Evolutionary conservation across 2,329 filamentous ascomycete genomes (phyloP).

Genomic region (Paracamarosporium sp.): DNA sequence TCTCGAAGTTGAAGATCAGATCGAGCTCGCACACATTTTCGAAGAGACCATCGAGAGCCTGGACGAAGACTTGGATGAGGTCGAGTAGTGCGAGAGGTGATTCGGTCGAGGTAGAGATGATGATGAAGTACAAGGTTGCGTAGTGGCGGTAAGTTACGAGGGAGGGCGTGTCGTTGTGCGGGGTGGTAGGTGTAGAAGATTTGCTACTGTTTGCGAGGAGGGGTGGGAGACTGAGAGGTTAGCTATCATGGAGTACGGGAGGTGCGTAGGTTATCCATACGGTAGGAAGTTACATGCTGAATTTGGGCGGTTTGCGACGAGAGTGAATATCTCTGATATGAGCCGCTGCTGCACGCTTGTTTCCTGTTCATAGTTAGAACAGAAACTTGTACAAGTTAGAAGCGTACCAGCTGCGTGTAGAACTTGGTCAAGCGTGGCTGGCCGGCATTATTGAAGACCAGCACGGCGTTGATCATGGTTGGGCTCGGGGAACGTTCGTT

Average conservation of each 20-base stretch:
- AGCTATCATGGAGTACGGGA: slow-evolving; percentile 41
- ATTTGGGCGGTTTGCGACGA: slow-evolving; percentile 89
- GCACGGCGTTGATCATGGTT: slow-evolving; percentile 94
- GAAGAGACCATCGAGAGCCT: slow-evolving; percentile 91
- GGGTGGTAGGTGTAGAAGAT: slow-evolving; percentile 57
- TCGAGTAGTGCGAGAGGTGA: slow-evolving; percentile 94
- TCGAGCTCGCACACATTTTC: slow-evolving; percentile 99
- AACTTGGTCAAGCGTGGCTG: slow-evolving; percentile 98
- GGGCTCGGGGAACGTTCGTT: too few relatives aligned
- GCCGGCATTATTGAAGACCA: slow-evolving; percentile 98
- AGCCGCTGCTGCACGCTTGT: slow-evolving; percentile 96
- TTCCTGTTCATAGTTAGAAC: slow-evolving; percentile 66
- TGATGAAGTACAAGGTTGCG: slow-evolving; percentile 96
- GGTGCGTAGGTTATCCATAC: slow-evolving; percentile 44
- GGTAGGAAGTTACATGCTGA: slow-evolving; percentile 98
- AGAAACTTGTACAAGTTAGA: neutral
- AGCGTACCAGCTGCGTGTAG: slow-evolving; percentile 88
- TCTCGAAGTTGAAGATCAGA: slow-evolving; percentile 99
- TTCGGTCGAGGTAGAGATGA: slow-evolving; percentile 96
- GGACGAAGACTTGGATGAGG: slow-evolving; percentile 97
- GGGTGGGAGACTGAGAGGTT: slow-evolving; percentile 68
- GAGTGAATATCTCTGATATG: slow-evolving; percentile 95
- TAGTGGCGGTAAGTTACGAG: slow-evolving; percentile 98
- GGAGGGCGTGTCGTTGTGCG: slow-evolving; percentile 86
- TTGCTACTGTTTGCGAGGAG: slow-evolving; percentile 61